Base-by-base conservation (phyloP, 2,329 filamentous ascomycete genomes). In the Graphiopsis chlorocephala region DNA sequence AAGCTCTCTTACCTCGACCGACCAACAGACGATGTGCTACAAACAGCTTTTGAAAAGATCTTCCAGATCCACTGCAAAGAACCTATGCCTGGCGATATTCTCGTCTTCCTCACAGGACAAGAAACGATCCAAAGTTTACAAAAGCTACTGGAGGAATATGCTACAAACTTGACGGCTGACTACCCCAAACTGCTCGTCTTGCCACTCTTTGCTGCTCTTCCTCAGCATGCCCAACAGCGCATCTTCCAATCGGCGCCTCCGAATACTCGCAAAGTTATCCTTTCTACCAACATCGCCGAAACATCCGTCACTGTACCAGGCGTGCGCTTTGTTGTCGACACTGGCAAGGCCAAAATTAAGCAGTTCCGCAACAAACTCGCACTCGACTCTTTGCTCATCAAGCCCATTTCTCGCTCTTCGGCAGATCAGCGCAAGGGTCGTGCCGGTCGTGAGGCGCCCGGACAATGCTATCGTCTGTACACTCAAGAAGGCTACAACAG, bases 221-320 rank as follows among this genome's bases (percentile, higher is more conserved):
- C 94, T 0, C 92, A 95, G 70, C 86, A 89, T 61, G 90, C 90
- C 0, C 95, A 99, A 72, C 91, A 96, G 69, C 86, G 88, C 25
- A 93, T 96, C 11, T 98, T 99, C 75, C 83, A 89, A 63, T 90
- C 91, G 0, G 85, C 90, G 25, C 86, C 87, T 0, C 85, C 87
- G 2, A 83, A 83, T n/a, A 96, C 92, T 0, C 86, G 95, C 50
- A 98, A 98, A 74, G 85, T 98, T 14, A 93, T 99, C 0, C 81
- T 99, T 0, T 90, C 93, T 0, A 99, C 95, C 15, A 99, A 99
- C 73, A 98, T 99, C 72, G 95, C 95, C n/a, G 95, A 99, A 77
- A 98, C 95, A 0, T 98, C 95, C 1, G 91, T 99, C 65, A 99
- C 95, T 0, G 93, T 99, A 0, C 90, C 94, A 0, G 95, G 95